These are phyloP conservation scores for Erodium moschatum DNA, from an alignment of 441 rosid genomes.

Conservation along the genomic window DNA sequence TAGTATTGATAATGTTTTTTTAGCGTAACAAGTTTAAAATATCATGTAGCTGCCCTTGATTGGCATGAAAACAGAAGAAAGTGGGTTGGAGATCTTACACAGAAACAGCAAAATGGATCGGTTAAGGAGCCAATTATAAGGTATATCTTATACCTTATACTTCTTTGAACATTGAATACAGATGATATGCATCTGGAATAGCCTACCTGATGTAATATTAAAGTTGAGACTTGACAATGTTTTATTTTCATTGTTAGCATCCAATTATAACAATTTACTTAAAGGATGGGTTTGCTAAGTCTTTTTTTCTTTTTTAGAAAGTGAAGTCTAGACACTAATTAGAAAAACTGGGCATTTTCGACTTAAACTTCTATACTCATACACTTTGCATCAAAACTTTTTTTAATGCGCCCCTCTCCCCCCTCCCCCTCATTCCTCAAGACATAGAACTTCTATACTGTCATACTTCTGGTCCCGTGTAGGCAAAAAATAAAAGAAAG, in stretches of 20 bases:
- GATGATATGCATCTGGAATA: not conserved
- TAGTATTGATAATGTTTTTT: not conserved
- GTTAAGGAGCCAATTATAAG: slow-evolving; percentile 67
- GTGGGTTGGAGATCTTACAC: slow-evolving; percentile 68
- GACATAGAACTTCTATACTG: not conserved
- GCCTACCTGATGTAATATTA: not conserved
- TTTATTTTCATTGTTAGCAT: not conserved
- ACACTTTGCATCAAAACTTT: not conserved
- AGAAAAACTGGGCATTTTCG: not conserved
- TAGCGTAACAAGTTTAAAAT: slow-evolving; percentile 19
- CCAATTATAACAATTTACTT: not conserved
- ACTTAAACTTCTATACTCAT: not conserved
- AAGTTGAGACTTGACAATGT: not conserved
- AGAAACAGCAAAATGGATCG: slow-evolving; percentile 26
- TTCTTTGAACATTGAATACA: slow-evolving; percentile 2
- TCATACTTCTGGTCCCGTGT: not conserved
- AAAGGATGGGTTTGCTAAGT: not conserved
- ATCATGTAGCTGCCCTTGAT: slow-evolving; percentile 43
- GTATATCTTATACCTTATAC: slow-evolving; percentile 24
- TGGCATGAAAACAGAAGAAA: slow-evolving; percentile 72
- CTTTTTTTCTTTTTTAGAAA: no score
- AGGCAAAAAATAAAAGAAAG: not conserved
- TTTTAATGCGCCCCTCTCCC: not conserved
- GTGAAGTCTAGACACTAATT: not conserved
- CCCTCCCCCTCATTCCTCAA: not conserved